Conservation (phyloP, 2,329 filamentous ascomycete species). For the Monosporascus cannonballus region DNA sequence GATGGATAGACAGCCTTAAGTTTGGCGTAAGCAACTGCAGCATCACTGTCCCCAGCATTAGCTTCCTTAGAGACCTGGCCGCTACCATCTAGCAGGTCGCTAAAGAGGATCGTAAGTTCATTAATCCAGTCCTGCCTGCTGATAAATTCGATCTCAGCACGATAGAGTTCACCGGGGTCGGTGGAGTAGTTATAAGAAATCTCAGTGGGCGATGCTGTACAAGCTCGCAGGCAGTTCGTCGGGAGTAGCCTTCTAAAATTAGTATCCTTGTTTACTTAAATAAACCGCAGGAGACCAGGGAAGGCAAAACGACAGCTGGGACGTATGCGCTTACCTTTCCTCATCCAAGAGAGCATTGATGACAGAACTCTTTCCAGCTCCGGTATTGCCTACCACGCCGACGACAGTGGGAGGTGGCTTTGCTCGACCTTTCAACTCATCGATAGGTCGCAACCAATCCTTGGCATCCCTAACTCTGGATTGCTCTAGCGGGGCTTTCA, state of each 20-base stretch:
- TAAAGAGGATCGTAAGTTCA: slow-evolving; percentile 18
- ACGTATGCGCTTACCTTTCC: slow-evolving; percentile 35
- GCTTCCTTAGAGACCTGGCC: slow-evolving; percentile 17
- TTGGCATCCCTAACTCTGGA: slow-evolving; percentile 3
- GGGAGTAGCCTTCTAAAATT: neutral
- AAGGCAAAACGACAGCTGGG: neutral
- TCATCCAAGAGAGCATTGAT: slow-evolving; percentile 60
- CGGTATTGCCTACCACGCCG: slow-evolving; percentile 56
- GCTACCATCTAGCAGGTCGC: slow-evolving; percentile 15
- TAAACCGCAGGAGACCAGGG: neutral
- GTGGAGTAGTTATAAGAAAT: slow-evolving; percentile 23
- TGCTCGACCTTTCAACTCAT: slow-evolving; percentile 32
- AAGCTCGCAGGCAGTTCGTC: slow-evolving; percentile 19
- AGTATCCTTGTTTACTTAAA: neutral
- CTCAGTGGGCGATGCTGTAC: slow-evolving; percentile 21
- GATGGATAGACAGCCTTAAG: slow-evolving; percentile 22
- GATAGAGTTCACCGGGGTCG: slow-evolving; percentile 17
- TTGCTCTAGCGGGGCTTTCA: slow-evolving; percentile 7
- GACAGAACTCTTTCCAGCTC: slow-evolving; percentile 55
- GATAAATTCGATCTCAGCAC: slow-evolving; percentile 24
- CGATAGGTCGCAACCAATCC: slow-evolving; percentile 34
- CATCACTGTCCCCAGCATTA: slow-evolving; percentile 16
- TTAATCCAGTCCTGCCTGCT: slow-evolving; percentile 15
- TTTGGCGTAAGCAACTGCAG: slow-evolving; percentile 21
- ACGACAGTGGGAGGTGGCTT: slow-evolving; percentile 37